Conservation (phyloP, 306 rosid species). For the Vigna nakashimae region DNA sequence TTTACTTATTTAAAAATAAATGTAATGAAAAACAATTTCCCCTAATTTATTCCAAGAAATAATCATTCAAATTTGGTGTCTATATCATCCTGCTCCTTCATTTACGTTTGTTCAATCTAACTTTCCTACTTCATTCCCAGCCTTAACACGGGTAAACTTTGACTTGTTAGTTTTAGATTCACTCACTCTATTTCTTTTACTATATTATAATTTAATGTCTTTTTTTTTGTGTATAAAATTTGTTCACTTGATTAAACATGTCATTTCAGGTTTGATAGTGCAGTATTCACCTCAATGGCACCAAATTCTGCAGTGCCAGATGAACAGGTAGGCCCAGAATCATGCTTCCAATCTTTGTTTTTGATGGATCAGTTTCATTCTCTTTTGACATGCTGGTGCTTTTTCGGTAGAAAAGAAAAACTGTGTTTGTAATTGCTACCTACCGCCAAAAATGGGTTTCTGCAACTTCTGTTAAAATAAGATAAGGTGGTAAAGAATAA, state of each 20-base stretch:
- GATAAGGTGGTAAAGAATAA: background rate
- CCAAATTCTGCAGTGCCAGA: slow-evolving; percentile 45
- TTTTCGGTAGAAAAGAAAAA: background rate
- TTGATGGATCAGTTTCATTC: background rate
- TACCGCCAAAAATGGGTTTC: background rate
- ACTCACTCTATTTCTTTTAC: background rate
- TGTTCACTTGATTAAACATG: background rate
- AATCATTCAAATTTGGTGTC: background rate
- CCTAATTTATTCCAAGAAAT: background rate
- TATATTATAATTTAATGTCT: background rate
- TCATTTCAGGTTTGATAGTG: slow-evolving; percentile 15
- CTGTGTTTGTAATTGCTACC: background rate
- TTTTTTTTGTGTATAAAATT: background rate
- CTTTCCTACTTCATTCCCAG: background rate
- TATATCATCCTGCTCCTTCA: background rate
- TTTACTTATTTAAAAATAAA: background rate
- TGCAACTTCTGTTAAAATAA: background rate
- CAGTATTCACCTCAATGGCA: slow-evolving; percentile 59
- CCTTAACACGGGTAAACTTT: background rate
- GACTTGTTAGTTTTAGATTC: background rate
- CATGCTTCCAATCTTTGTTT: slow-evolving; percentile 1
- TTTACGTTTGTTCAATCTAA: background rate
- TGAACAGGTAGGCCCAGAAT: slow-evolving; percentile 56
- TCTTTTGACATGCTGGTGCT: background rate
- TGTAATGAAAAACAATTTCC: background rate